These are phyloP conservation scores for Amanita molliuscula DNA, from an alignment of 768 basidiomycete genomes.

Conservation along the genomic window DNA sequence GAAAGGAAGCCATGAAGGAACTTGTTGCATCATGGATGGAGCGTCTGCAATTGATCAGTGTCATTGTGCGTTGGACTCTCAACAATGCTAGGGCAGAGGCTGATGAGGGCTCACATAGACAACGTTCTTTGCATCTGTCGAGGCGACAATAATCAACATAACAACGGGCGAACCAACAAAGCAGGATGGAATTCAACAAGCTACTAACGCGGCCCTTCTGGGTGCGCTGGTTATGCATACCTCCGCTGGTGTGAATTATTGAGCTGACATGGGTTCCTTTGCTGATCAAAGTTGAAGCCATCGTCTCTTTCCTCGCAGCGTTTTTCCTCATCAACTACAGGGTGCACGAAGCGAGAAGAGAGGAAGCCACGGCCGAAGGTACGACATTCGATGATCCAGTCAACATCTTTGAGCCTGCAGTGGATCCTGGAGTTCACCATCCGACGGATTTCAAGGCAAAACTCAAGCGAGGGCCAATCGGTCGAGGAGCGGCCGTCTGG, in stretches of 20 bases:
- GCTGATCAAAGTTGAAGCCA: constrained; percentile 12
- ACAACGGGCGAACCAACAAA: constrained; percentile 22
- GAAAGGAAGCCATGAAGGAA: constrained; percentile 34
- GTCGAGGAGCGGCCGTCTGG: constrained; percentile 20
- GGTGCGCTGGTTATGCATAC: constrained; percentile 46
- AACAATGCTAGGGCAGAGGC: background rate
- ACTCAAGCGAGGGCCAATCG: constrained; percentile 8
- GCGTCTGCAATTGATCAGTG: constrained; percentile 46
- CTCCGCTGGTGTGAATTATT: constrained; percentile 30
- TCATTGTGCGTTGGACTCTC: constrained; percentile 22
- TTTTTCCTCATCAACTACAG: constrained; percentile 49
- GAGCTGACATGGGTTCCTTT: background rate
- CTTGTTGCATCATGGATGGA: constrained; percentile 56
- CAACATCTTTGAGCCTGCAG: background rate
- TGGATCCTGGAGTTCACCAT: background rate
- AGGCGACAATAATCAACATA: constrained; percentile 39
- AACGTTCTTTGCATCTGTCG: constrained; percentile 52
- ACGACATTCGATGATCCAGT: background rate
- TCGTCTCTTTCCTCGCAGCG: constrained; percentile 39
- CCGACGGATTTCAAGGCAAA: constrained; percentile 8
- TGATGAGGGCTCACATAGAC: constrained; percentile 25
- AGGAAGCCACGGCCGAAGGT: constrained; percentile 21
- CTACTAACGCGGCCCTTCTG: constrained; percentile 36
- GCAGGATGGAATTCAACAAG: constrained; percentile 15
- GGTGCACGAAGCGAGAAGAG: constrained; percentile 39